Conservation (phyloP, 129 eudicot species). For the Apium graveolens region DNA sequence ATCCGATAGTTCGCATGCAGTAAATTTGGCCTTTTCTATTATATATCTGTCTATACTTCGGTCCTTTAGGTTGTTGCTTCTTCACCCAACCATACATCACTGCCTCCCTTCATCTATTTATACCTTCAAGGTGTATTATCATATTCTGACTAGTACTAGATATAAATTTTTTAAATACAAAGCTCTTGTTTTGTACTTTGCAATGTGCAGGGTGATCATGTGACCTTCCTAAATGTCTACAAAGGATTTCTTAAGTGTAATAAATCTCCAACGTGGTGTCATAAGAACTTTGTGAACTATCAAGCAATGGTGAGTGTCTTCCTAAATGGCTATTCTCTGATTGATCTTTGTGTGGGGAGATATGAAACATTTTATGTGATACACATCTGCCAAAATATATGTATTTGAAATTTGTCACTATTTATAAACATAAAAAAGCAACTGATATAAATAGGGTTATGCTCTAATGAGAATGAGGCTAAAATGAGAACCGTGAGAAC, state of each 20-base stretch:
- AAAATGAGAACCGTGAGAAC: no score
- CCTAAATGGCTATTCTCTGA: not conserved
- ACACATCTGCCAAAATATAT: not conserved
- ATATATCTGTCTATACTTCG: not conserved
- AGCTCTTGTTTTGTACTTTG: not conserved
- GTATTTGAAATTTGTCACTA: not conserved
- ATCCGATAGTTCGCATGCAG: not conserved
- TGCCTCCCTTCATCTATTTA: not conserved
- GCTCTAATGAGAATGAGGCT: no score
- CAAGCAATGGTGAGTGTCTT: slow-evolving; percentile 73
- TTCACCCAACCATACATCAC: not conserved
- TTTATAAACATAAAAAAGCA: not conserved
- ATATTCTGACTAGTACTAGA: not conserved
- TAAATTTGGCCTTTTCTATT: not conserved
- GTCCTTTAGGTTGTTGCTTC: not conserved
- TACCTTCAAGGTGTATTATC: not conserved
- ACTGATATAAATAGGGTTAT: not conserved
- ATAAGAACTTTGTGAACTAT: slow-evolving; percentile 76
- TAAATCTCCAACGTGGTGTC: slow-evolving; percentile 95
- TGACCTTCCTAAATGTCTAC: slow-evolving; percentile 87
- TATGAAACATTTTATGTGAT: not conserved
- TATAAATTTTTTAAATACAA: not conserved
- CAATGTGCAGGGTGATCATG: slow-evolving; percentile 84
- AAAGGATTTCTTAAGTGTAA: slow-evolving; percentile 74
- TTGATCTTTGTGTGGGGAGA: not conserved